phyloP scores from a whole-genome alignment of 345 rosid species.

The Noccaea bulbosa region DNA sequence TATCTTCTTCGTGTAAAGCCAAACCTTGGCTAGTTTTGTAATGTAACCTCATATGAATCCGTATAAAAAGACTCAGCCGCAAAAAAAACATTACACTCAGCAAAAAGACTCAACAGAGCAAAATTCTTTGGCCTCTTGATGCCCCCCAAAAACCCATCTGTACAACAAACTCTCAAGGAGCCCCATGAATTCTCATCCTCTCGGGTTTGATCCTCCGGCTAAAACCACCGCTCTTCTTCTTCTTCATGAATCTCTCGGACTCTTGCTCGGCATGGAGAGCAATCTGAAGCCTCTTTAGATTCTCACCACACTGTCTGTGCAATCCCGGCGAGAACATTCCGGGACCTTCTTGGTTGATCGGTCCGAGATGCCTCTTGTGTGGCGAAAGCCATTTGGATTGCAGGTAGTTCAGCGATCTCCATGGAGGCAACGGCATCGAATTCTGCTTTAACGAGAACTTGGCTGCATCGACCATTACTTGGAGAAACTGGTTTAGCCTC shows the following conservation, averaged over 20 bases:
- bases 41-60: conserved; percentile 7
- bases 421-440: conserved; percentile 95
- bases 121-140: conserved; percentile 42
- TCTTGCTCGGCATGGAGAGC: conserved; percentile 63
- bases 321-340: conserved; percentile 31
- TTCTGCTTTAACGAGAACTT: conserved; percentile 82
- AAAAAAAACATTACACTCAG: conserved; percentile 35
- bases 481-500: conserved; percentile 72
- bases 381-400: conserved; percentile 87
- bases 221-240: conserved; percentile 18
- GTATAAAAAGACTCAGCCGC: conserved; percentile 22
- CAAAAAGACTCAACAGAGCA: conserved; percentile 32
- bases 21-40: conserved; percentile 14
- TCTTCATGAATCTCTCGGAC: conserved; percentile 55
- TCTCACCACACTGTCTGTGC: conserved; percentile 68
- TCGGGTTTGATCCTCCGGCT: conserved; percentile 61
- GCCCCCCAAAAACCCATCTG: conserved; percentile 24
- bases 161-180: conserved; percentile 39
- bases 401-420: conserved; percentile 89
- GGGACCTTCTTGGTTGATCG: conserved; percentile 43
- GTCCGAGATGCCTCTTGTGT: conserved; percentile 57
- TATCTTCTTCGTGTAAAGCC: conserved; percentile 29
- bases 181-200: conserved; percentile 41
- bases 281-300: conserved; percentile 69
- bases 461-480: conserved; percentile 89